phyloP scores from a whole-genome alignment of 2,329 filamentous ascomycete species.

The Epichloe elymi region DNA sequence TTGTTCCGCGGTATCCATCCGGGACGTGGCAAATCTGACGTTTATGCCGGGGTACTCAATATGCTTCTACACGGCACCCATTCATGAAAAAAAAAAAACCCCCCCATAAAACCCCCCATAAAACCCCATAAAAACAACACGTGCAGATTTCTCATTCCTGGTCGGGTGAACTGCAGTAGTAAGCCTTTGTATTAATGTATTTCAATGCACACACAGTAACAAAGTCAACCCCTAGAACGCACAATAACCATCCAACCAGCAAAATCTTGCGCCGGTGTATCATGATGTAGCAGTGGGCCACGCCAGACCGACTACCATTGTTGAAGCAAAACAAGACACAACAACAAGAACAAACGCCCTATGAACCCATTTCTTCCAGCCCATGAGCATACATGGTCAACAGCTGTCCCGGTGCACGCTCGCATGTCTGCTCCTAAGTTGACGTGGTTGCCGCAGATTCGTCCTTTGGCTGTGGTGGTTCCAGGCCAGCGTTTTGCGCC shows the following conservation, averaged over 20 bases:
- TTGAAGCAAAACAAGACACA: neutral
- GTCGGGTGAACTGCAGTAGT: too few relatives aligned
- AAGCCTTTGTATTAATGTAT: neutral
- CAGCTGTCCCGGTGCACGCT: neutral
- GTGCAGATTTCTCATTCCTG: too few relatives aligned
- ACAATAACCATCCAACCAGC: neutral
- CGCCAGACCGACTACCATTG: neutral
- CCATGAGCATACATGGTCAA: neutral
- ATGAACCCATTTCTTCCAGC: neutral
- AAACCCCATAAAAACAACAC: too few relatives aligned
- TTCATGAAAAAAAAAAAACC: too few relatives aligned
- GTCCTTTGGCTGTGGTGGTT: slow-evolving; percentile 27
- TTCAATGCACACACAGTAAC: too few relatives aligned
- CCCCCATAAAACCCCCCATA: too few relatives aligned
- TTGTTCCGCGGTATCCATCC: too few relatives aligned
- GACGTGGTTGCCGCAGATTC: slow-evolving; percentile 16
- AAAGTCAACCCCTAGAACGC: neutral
- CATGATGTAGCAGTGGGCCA: neutral
- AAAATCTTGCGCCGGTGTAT: neutral
- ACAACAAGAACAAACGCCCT: neutral
- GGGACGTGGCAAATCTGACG: too few relatives aligned
- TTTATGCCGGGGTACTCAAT: too few relatives aligned
- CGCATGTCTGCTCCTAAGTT: slow-evolving; percentile 13
- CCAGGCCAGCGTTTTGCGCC: slow-evolving; percentile 46
- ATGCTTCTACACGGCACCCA: too few relatives aligned